Evolutionary conservation across 2,329 filamentous ascomycete genomes (phyloP).

Genomic region (Simplicillium sp.): DNA sequence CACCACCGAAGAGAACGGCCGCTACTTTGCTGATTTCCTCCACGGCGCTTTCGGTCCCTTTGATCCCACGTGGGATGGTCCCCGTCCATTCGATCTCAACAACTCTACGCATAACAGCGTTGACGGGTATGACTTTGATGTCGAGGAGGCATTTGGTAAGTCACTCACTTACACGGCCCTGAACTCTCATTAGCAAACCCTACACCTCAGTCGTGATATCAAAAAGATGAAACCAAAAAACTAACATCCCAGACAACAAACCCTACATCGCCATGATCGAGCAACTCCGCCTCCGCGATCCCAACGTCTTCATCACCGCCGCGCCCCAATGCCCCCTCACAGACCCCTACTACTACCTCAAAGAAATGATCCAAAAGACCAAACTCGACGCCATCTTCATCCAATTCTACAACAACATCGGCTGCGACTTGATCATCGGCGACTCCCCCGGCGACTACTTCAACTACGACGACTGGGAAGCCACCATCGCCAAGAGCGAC

Average conservation of each 20-base stretch:
- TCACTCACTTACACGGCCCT: background rate
- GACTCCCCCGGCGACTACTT: slow-evolving; percentile 21
- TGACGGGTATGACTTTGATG: slow-evolving; percentile 34
- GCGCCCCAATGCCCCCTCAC: slow-evolving; percentile 33
- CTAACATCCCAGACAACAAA: slow-evolving; percentile 15
- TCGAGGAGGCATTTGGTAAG: slow-evolving; percentile 24
- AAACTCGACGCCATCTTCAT: slow-evolving; percentile 34
- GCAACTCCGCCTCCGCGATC: slow-evolving; percentile 20
- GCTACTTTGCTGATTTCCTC: slow-evolving; percentile 27
- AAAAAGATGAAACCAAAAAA: background rate
- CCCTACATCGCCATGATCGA: slow-evolving; percentile 29
- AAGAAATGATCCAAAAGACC: slow-evolving; percentile 26
- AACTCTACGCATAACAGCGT: slow-evolving; percentile 16
- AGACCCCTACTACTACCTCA: slow-evolving; percentile 18
- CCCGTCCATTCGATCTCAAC: slow-evolving; percentile 28
- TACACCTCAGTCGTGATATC: no score
- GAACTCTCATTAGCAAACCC: no score
- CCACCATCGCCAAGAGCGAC: slow-evolving; percentile 19
- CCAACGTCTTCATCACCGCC: slow-evolving; percentile 27
- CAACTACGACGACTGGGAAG: slow-evolving; percentile 34
- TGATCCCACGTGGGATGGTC: slow-evolving; percentile 17
- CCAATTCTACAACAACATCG: slow-evolving; percentile 39
- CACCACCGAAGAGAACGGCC: slow-evolving; percentile 17
- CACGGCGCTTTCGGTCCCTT: slow-evolving; percentile 28
- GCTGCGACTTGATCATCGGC: slow-evolving; percentile 23